Conservation (phyloP, 192 early-diverging fungal genomes). For the Coemansia sp. region DNA sequence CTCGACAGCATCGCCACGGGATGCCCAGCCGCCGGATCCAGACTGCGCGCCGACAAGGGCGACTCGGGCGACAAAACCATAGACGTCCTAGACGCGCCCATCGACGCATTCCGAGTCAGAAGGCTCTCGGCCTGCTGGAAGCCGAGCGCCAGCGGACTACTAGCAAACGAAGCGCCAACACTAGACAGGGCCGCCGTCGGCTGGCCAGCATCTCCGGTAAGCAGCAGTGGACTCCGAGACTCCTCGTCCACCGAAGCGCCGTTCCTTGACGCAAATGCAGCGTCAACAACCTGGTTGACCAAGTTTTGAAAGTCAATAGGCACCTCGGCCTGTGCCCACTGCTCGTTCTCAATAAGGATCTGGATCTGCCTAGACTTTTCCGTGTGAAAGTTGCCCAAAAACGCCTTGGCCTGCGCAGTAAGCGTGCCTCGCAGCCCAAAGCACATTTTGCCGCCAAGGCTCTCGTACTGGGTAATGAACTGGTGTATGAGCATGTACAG, state of each 20-base stretch:
- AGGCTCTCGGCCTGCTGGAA: not conserved
- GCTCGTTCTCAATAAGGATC: conserved; percentile 92
- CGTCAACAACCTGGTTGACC: conserved; percentile 69
- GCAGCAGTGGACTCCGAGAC: conserved; percentile 18
- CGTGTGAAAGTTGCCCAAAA: conserved; percentile 91
- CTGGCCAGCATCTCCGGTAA: not conserved
- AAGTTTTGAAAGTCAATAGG: conserved; percentile 92
- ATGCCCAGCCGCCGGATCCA: conserved; percentile 1
- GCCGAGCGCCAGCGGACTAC: conserved; percentile 25
- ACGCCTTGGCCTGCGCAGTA: conserved; percentile 90
- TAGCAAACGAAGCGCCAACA: conserved; percentile 7
- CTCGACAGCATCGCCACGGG: conserved; percentile 1
- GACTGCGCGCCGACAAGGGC: conserved; percentile 19
- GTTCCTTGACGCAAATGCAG: conserved; percentile 20
- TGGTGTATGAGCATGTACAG: conserved; percentile 80
- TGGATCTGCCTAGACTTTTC: conserved; percentile 87
- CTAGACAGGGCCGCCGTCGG: not conserved
- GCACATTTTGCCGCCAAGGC: conserved; percentile 80
- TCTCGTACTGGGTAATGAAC: conserved; percentile 81
- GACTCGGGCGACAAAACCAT: conserved; percentile 7
- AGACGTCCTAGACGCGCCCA: not conserved
- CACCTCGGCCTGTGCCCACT: conserved; percentile 94
- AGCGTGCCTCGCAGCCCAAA: conserved; percentile 89
- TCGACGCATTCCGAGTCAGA: not conserved
- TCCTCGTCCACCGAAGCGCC: not conserved